A percentile compares a stretch with the other conserved stretches of the same genome.
phyloP scores from a whole-genome alignment of 1,284 basidiomycete species.

The Ganoderma resinaceum region DNA sequence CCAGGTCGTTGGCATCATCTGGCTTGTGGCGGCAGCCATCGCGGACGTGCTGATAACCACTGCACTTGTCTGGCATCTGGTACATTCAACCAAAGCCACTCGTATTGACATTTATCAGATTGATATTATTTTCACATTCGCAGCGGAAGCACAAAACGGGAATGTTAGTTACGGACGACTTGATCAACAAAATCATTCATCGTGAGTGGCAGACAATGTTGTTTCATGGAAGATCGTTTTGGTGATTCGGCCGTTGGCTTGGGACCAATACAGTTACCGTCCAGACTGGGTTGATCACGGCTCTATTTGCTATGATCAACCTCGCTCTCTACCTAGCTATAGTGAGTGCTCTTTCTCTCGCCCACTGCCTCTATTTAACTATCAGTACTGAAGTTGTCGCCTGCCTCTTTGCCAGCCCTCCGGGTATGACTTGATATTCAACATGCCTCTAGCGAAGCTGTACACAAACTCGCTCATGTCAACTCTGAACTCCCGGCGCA shows the following conservation, averaged over 20 bases:
- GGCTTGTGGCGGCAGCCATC: background rate
- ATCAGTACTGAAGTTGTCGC: background rate
- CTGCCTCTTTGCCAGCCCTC: background rate
- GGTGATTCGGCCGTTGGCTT: background rate
- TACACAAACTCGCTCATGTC: slow-evolving; percentile 42
- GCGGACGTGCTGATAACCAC: background rate
- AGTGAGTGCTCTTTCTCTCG: background rate
- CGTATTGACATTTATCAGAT: background rate
- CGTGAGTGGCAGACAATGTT: background rate
- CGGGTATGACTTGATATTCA: slow-evolving; percentile 39
- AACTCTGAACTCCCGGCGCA: slow-evolving; percentile 38
- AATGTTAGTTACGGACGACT: slow-evolving; percentile 12
- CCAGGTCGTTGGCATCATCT: slow-evolving; percentile 1
- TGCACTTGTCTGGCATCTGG: background rate
- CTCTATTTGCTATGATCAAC: background rate
- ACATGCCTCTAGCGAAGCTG: slow-evolving; percentile 40
- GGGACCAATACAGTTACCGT: background rate
- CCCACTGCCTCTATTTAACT: too few relatives aligned
- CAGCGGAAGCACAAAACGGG: slow-evolving; percentile 8
- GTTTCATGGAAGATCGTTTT: background rate
- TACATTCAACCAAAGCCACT: background rate
- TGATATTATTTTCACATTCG: background rate
- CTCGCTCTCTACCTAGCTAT: background rate
- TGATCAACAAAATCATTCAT: background rate
- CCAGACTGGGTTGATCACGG: background rate